Evolutionary conservation across 2,329 filamentous ascomycete species (phyloP).

Genomic region (Microcera coccophila): DNA sequence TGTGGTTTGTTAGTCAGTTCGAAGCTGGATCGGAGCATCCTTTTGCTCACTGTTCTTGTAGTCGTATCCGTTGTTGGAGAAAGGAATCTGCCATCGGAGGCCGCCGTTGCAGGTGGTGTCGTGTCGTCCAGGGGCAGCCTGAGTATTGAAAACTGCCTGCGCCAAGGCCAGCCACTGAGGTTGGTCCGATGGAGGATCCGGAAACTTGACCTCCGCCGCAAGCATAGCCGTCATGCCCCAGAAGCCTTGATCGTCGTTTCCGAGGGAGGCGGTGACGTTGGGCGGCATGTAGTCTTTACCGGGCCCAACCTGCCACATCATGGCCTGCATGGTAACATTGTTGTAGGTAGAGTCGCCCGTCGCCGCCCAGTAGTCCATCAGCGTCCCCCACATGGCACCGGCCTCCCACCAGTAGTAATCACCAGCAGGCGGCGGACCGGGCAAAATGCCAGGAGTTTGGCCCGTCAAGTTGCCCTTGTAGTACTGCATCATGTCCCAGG

Average conservation of each 20-base stretch:
- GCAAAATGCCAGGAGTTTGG: conserved; percentile 45
- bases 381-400: conserved; percentile 57
- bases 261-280: conserved; percentile 49
- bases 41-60: conserved; percentile 59
- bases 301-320: conserved; percentile 52
- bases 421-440: conserved; percentile 43
- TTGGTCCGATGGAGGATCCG: conserved; percentile 47
- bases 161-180: conserved; percentile 56
- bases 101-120: conserved; percentile 54
- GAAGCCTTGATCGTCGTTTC: conserved; percentile 65
- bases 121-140: conserved; percentile 56
- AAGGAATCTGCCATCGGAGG: conserved; percentile 73
- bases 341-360: conserved; percentile 60
- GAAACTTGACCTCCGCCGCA: conserved; percentile 56
- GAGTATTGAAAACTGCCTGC: conserved; percentile 60
- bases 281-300: conserved; percentile 53
- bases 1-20: conserved; percentile 11
- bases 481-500: conserved; percentile 44
- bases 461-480: conserved; percentile 45
- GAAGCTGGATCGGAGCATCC: neutral
- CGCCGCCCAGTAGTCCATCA: conserved; percentile 62
- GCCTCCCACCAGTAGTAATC: conserved; percentile 66
- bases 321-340: conserved; percentile 45
- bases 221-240: conserved; percentile 64
- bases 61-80: conserved; percentile 69